A percentile compares a stretch with the other conserved stretches of the same genome.
Evolutionary conservation across 2,329 filamentous ascomycete genomes (phyloP).

Genomic region (Trichoderma cornu-damae): DNA sequence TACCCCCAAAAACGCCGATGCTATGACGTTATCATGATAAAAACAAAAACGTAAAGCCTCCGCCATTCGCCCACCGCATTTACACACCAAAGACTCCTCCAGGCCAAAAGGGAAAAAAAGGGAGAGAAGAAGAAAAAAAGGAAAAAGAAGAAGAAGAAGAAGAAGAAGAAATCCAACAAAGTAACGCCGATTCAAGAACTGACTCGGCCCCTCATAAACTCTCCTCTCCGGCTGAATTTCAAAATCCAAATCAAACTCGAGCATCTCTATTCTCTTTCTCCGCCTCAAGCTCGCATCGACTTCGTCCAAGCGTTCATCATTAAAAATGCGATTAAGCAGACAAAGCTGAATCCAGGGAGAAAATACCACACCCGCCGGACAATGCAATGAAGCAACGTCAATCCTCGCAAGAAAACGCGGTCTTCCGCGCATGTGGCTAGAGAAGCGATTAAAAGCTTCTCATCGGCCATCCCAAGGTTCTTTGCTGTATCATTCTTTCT

Average conservation of each 20-base stretch:
- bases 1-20: conserved; percentile 24
- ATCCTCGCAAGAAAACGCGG: background rate
- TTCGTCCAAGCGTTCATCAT: background rate
- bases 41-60: conserved; percentile 17
- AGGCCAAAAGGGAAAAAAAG: conserved; percentile 8
- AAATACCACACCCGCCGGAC: background rate
- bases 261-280: background rate
- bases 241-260: background rate
- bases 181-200: background rate
- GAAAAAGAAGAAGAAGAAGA: background rate
- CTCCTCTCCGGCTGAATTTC: background rate
- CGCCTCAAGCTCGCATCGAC: background rate
- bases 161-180: background rate
- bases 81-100: conserved; percentile 6
- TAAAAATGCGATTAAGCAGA: background rate
- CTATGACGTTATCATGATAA: conserved; percentile 24
- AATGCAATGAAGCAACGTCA: background rate
- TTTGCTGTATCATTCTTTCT: background rate
- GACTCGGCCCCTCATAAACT: background rate
- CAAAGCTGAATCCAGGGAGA: background rate
- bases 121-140: background rate
- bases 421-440: background rate
- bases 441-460: background rate
- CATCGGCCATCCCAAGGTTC: background rate
- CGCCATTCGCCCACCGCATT: conserved; percentile 4